These are phyloP conservation scores for Phytopythium chamaehyphon DNA, from an alignment of 352 stramenopile species.

Conservation along the genomic window DNA sequence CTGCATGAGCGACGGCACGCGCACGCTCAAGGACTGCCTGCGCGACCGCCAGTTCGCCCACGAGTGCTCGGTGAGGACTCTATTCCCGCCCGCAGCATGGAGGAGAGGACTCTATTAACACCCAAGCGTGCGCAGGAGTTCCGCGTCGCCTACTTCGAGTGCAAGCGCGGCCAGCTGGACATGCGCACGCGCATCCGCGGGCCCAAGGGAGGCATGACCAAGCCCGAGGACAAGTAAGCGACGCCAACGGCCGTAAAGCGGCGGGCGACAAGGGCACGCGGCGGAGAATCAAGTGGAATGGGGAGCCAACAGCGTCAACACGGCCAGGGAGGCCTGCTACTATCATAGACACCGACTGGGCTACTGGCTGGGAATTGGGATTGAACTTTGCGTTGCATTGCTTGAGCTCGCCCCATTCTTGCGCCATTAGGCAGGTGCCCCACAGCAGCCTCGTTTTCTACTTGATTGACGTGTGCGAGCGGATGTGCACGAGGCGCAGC, in stretches of 20 bases:
- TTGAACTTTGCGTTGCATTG: not conserved
- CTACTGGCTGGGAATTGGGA: no score
- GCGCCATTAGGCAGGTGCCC: not conserved
- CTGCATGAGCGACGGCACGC: constrained; percentile 74
- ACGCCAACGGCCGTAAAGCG: not conserved
- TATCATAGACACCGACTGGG: no score
- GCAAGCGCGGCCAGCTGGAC: constrained; percentile 77
- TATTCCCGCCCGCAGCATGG: not conserved
- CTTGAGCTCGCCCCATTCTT: not conserved
- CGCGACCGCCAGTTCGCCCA: constrained; percentile 55
- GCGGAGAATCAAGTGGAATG: not conserved
- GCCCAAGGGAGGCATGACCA: constrained; percentile 66
- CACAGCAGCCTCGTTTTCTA: not conserved
- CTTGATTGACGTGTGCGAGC: not conserved
- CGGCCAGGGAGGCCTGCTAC: not conserved
- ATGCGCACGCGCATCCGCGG: constrained; percentile 82
- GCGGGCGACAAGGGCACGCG: not conserved
- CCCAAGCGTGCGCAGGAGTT: constrained; percentile 38
- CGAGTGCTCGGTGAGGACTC: constrained; percentile 55
- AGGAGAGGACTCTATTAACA: not conserved
- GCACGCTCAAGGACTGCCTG: constrained; percentile 76
- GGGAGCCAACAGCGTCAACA: not conserved
- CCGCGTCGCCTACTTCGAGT: constrained; percentile 81
- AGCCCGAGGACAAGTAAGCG: constrained; percentile 23
- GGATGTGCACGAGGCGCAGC: constrained; percentile 5